phyloP scores from a whole-genome alignment of 1,139 yeast genomes.

The Scheffersomyces cryptocercus region DNA sequence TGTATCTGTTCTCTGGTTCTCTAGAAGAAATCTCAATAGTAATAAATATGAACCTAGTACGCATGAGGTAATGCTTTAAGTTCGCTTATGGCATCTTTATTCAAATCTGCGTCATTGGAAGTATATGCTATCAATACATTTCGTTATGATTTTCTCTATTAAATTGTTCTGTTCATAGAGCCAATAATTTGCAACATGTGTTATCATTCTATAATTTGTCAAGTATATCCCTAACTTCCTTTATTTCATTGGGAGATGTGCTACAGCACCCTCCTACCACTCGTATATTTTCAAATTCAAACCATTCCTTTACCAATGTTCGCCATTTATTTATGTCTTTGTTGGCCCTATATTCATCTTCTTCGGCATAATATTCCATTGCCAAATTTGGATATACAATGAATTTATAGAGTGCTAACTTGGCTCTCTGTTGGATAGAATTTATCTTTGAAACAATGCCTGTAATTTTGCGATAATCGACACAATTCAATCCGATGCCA shows the following conservation, averaged over 20 bases:
- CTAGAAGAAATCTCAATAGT: no score
- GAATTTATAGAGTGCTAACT: slow-evolving; percentile 22
- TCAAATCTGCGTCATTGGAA: no score
- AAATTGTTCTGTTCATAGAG: no score
- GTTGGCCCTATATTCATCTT: slow-evolving; percentile 15
- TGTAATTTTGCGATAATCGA: slow-evolving; percentile 25
- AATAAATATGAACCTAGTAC: no score
- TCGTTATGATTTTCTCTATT: no score
- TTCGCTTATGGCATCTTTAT: no score
- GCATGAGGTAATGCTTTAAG: no score
- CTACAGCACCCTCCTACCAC: slow-evolving; percentile 63
- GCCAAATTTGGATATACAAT: slow-evolving; percentile 61
- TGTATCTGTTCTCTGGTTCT: no score
- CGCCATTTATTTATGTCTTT: slow-evolving; percentile 28
- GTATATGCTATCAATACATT: no score
- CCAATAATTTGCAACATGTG: no score
- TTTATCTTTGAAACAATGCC: slow-evolving; percentile 19
- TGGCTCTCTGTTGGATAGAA: slow-evolving; percentile 13
- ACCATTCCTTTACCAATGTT: slow-evolving; percentile 33
- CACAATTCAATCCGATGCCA: slow-evolving; percentile 45
- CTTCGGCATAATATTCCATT: slow-evolving; percentile 43
- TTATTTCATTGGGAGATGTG: slow-evolving; percentile 49
- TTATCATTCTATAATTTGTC: slow-evolving; percentile 2
- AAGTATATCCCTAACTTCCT: slow-evolving; percentile 13
- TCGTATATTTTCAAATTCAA: slow-evolving; percentile 27